These are phyloP conservation scores for Oryza australiensis DNA, from an alignment of 176 grass and related monocot species.

Conservation along the genomic window DNA sequence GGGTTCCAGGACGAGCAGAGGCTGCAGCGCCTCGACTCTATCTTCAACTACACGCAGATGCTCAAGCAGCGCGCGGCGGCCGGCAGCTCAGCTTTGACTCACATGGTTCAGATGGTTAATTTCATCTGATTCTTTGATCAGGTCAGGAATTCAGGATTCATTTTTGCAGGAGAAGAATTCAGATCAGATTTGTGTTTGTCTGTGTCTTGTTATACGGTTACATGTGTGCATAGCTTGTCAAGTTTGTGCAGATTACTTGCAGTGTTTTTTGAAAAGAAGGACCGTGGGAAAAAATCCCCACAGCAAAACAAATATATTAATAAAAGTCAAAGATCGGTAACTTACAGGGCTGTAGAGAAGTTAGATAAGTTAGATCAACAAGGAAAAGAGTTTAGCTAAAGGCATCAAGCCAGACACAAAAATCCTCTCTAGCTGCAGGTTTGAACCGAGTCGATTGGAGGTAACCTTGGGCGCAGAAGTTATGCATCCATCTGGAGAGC, in stretches of 20 bases:
- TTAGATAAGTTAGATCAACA: no score
- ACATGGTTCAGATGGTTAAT: background rate
- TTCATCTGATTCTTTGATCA: background rate
- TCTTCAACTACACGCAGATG: conserved; percentile 64
- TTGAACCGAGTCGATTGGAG: no score
- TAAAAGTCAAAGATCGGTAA: no score
- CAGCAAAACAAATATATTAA: no score
- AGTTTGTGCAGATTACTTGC: background rate
- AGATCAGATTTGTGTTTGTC: background rate
- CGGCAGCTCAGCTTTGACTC: background rate
- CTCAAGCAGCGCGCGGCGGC: conserved; percentile 32
- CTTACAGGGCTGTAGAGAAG: no score
- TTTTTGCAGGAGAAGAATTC: background rate
- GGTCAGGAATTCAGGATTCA: background rate
- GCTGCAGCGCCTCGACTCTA: conserved; percentile 53
- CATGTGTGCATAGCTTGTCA: background rate
- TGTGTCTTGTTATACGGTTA: background rate
- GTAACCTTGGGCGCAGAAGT: no score
- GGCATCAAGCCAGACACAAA: no score
- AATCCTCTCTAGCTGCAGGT: no score
- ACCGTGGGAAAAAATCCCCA: no score
- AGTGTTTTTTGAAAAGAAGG: no score
- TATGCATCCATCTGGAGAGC: no score
- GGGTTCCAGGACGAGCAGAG: conserved; percentile 38
- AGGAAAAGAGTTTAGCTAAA: no score